Evolutionary conservation across 225 moss, liverwort and hornwort species (phyloP), one percentile per base, ranked within the genome.

Genomic region (Ulota crispa): DNA sequence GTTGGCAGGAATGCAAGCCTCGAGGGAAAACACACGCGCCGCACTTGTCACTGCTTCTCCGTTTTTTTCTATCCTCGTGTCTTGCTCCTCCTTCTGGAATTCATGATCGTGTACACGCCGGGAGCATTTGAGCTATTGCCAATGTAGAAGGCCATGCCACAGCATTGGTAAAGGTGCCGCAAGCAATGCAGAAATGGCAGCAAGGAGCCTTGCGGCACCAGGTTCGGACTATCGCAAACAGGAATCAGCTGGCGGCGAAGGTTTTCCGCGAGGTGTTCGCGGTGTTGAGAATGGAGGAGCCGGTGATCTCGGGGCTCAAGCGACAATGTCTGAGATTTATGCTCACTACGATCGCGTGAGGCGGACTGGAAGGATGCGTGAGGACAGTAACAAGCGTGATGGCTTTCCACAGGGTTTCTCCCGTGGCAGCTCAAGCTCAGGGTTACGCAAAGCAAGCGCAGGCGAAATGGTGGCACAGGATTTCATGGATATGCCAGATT

Each of bases 321-420:
- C 64, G 32, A 56, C 71, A 11, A 24, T 72, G 68, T 61, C 79
- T 68, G 79, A 27, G 31, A 21, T 74, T 67, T 42, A 64, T 39
- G 50, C 67, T 27, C 79, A 79, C 37, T 67, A 74, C 26, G 74
- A 73, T 56, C 73, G 78, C 45, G 69, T 73, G 84, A 80, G 74
- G 68, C 75, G 54, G 75, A 42, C 53, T 69, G 30, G 28, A 20
- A 54, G 55, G 80, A 62, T 55, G 69, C 84, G 55, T 45, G 56
- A 43, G 66, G 54, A 64, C 15, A 82, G 23, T n/a, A 61, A 20
- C 60, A 78, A 81, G 27, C 87, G 87, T 11, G 84, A 87, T 78
- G 87, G 87, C 4, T 87, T 87, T 52, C 81, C 87, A 24, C 62
- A 70, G 71, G 87, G 87, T 4, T 87, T 87, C 70, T 87, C 84